These are phyloP conservation scores for Phytophthora colocasiae DNA, from an alignment of 352 stramenopile genomes.

Conservation along the genomic window DNA sequence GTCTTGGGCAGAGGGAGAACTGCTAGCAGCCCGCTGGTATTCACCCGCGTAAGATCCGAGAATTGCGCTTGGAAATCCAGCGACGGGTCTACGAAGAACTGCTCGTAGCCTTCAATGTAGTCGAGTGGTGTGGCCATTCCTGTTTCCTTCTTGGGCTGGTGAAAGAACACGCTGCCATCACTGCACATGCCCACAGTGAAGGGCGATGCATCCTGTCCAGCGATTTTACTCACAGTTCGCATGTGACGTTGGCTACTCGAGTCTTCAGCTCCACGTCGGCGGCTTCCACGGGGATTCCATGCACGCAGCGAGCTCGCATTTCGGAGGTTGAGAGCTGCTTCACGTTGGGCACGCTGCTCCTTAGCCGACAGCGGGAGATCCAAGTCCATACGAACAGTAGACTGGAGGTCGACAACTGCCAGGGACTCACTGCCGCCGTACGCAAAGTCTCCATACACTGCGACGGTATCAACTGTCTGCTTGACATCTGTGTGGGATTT, in stretches of 20 bases:
- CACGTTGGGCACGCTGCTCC: constrained; percentile 58
- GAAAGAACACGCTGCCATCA: constrained; percentile 84
- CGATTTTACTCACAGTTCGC: constrained; percentile 75
- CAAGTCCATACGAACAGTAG: constrained; percentile 68
- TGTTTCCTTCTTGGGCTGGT: constrained; percentile 55
- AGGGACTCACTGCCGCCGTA: constrained; percentile 78
- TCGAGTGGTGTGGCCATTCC: constrained; percentile 73
- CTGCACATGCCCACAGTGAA: constrained; percentile 87
- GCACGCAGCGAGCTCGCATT: constrained; percentile 44
- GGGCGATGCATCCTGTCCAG: constrained; percentile 58
- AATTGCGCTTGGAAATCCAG: constrained; percentile 79
- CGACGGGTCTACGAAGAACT: constrained; percentile 84
- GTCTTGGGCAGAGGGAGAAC: constrained; percentile 63
- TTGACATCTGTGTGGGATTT: constrained; percentile 81
- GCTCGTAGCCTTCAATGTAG: constrained; percentile 83
- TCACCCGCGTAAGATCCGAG: constrained; percentile 79
- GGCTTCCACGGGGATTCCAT: constrained; percentile 50
- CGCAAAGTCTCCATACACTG: constrained; percentile 76
- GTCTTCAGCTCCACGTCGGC: constrained; percentile 58
- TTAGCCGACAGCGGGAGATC: constrained; percentile 72
- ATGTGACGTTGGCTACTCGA: constrained; percentile 63
- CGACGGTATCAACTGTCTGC: constrained; percentile 67
- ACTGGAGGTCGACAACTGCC: constrained; percentile 67
- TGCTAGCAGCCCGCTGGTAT: constrained; percentile 69
- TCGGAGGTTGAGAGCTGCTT: constrained; percentile 40